Base-by-base conservation (phyloP, 257 asterid species). In the Nicotiana benthamiana region DNA sequence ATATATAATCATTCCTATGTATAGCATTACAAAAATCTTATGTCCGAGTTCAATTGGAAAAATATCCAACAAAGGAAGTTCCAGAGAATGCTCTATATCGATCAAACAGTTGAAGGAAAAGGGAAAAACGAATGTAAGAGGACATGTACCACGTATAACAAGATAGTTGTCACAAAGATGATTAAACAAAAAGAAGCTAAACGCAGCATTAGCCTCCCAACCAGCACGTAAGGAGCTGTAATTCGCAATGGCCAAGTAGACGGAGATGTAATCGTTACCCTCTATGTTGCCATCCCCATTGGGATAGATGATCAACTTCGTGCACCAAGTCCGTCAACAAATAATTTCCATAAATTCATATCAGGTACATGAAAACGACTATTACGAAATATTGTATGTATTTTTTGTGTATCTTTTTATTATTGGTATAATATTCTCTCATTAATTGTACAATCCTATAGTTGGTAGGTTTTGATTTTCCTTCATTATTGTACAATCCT, bases 111-210 rank as follows among this genome's bases (percentile, higher is more conserved):
- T 52, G 17, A 52, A 52, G 57, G 57, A 52, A 52, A 12, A 52
- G 18, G 34, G 6, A 48, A 48, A 48, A 48, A 48, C 5, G 60
- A 53, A 53, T 16, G 60, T 53, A 53, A 15, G 60, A 1, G 6
- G 60, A 53, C 17, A 53, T 15, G 17, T 81, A 70, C 81, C 80
- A 67, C 62, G 78, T 34, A 60, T 80, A 53, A 56, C 83, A 10
- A 60, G 65, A 24, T 80, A 85, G 7, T 76, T 65, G 62, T 70
- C 77, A 0, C 1, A 8, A 2, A 7, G n/a, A 1, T 80, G 82
- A 68, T 86, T 63, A 10, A 28, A 46, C 65, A 86, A 13, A 40
- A 83, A 86, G 61, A 86, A 36, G 77, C 66, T 18, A 52, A 72
- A 81, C 12, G 26, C n/a, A 18, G 80, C 83, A 70, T 40, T 57